A percentile compares a stretch with the other conserved stretches of the same genome.
Evolutionary conservation across 2,329 filamentous ascomycete genomes (phyloP).

Genomic region (Fusarium tjaetaba): DNA sequence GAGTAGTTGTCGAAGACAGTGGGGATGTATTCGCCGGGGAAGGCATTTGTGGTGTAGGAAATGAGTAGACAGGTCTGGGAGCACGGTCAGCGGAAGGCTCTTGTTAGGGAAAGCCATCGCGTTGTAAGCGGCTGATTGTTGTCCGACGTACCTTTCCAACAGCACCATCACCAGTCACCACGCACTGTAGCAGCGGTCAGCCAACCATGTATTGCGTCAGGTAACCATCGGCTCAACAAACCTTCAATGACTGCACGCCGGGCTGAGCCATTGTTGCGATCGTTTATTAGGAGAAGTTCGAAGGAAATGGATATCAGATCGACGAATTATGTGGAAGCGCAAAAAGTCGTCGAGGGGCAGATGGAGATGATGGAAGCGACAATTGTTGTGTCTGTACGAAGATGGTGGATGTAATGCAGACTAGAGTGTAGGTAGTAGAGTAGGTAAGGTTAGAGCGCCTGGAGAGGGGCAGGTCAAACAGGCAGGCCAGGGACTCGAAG

Average conservation of each 20-base stretch:
- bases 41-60: slow-evolving; percentile 99
- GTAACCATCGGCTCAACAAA: slow-evolving; percentile 54
- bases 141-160: slow-evolving; percentile 83
- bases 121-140: background rate
- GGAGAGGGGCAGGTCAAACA: slow-evolving; percentile 13
- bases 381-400: slow-evolving; percentile 15
- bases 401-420: slow-evolving; percentile 26
- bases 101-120: background rate
- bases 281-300: slow-evolving; percentile 10
- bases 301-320: background rate
- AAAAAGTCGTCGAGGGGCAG: slow-evolving; percentile 19
- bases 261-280: slow-evolving; percentile 73
- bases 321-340: slow-evolving; percentile 9
- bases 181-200: slow-evolving; percentile 72
- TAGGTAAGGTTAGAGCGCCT: background rate
- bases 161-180: slow-evolving; percentile 98
- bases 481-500: slow-evolving; percentile 1
- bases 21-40: slow-evolving; percentile 99
- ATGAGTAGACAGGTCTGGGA: slow-evolving; percentile 95
- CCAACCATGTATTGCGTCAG: slow-evolving; percentile 33
- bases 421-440: background rate
- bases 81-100: slow-evolving; percentile 43
- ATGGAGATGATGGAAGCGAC: slow-evolving; percentile 25
- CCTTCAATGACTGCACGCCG: slow-evolving; percentile 92
- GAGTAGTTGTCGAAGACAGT: slow-evolving; percentile 99